A percentile compares a stretch with the other conserved stretches of the same genome.
Evolutionary conservation across 495 filamentous ascomycete species (phyloP).

Genomic region (Xylaria sp.): DNA sequence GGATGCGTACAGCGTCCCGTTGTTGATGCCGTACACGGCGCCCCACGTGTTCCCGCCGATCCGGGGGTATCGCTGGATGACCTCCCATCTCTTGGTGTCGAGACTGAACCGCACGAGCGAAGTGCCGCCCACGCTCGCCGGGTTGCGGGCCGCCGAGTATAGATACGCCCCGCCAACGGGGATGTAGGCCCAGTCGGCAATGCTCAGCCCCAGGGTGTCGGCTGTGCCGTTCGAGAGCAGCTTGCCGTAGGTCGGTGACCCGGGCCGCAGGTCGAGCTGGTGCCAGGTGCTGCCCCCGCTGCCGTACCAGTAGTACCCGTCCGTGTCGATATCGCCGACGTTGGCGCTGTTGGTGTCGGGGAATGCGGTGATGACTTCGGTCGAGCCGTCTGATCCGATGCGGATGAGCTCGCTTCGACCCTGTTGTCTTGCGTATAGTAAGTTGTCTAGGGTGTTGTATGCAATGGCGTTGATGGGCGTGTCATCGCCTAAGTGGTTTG

Average conservation of each 20-base stretch:
- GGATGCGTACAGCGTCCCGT: conserved; percentile 29
- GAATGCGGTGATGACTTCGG: conserved; percentile 7
- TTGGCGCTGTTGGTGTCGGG: background rate
- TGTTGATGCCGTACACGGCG: conserved; percentile 29
- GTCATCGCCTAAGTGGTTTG: conserved; percentile 15
- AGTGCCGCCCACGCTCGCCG: conserved; percentile 5
- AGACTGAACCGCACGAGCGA: conserved; percentile 30
- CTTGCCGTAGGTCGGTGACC: conserved; percentile 24
- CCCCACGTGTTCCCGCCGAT: conserved; percentile 23
- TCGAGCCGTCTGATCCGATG: conserved; percentile 25
- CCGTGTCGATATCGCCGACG: conserved; percentile 29
- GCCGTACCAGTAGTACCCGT: conserved; percentile 31
- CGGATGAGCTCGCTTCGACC: conserved; percentile 21
- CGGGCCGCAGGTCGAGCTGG: conserved; percentile 22
- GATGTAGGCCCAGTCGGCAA: conserved; percentile 30
- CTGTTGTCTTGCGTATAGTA: conserved; percentile 19
- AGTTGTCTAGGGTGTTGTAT: conserved; percentile 30
- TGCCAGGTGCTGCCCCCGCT: conserved; percentile 11
- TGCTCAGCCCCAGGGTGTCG: conserved; percentile 13
- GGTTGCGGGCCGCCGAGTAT: conserved; percentile 22
- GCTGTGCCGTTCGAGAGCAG: conserved; percentile 21
- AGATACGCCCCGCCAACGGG: conserved; percentile 24
- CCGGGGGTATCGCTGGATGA: conserved; percentile 14
- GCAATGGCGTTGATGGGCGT: conserved; percentile 26
- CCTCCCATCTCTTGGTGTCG: conserved; percentile 24